Evolutionary conservation across 345 rosid species (phyloP), one percentile per base, ranked within the genome.

Genomic region (Salix arbutifolia): DNA sequence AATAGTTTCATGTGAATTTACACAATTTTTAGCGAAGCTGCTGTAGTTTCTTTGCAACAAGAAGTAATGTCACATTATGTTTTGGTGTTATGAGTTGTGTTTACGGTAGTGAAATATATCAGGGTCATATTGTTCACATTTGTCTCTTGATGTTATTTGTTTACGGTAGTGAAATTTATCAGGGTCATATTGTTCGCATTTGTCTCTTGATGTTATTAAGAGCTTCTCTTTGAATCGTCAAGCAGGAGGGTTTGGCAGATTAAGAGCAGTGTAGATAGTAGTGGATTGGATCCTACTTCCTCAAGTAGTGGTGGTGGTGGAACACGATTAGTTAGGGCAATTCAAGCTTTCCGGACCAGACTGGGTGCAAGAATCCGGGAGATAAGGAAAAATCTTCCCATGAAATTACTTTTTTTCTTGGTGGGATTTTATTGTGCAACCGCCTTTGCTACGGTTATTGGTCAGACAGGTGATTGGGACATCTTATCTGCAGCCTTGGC

Each of bases 401-500:
- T 82, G 78, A 92, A 95, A 78, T 77, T 95, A 42, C 83, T 95
- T 77, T 95, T 91, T 85, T 90, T 95, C 82, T 80, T 95, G 91
- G 90, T 88, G 5, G 99, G 99, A 25, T 95, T 88, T 79, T 95
- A 95, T 71, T 93, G 92, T 77, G 97, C 99, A 70, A 95, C 95
- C 21, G 92, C 92, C 67, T 91, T 91, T 70, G 86, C 90, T 13
- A 91, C 90, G 62, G 92, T 90, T 76, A 95, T 91, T n/a, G 99
- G 99, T 79, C 97, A 95, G 85, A 92, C 96, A 14, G 99, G 97
- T 72, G 99, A 95, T 71, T 95, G 97, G 99, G 99, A 95, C 89
- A 94, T 92, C 65, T 84, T 95, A 21, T 91, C 99, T 76, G 99
- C 97, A 74, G 97, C 87, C 48, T 83, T 92, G 61, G 97, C 97